phyloP scores from a whole-genome alignment of 345 rosid species.

The Iberis pinnata region DNA sequence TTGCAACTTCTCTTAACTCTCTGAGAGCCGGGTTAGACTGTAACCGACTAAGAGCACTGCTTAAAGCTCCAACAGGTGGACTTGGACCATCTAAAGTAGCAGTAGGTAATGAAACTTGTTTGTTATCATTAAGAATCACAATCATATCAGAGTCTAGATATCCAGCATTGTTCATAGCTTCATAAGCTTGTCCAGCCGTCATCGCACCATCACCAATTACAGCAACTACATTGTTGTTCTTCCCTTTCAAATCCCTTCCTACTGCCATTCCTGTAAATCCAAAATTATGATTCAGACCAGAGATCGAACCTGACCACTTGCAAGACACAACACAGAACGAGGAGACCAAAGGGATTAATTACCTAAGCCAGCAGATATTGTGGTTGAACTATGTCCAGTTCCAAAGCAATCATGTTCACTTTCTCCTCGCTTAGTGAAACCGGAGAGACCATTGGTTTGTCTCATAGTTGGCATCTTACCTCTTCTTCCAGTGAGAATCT shows the following conservation, averaged over 20 bases:
- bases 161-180: constrained; percentile 98
- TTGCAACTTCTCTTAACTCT: constrained; percentile 94
- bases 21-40: constrained; percentile 92
- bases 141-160: constrained; percentile 95
- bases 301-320: too few relatives aligned
- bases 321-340: neutral
- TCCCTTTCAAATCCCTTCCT: constrained; percentile 84
- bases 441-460: constrained; percentile 83
- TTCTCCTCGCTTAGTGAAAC: constrained; percentile 83
- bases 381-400: constrained; percentile 90
- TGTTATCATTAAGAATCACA: constrained; percentile 94
- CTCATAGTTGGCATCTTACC: constrained; percentile 82
- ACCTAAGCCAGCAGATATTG: constrained; percentile 94
- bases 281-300: neutral
- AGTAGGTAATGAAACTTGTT: constrained; percentile 93
- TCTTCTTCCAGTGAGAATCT: constrained; percentile 93
- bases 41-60: constrained; percentile 91
- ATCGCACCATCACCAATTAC: constrained; percentile 98
- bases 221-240: constrained; percentile 61
- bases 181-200: constrained; percentile 99
- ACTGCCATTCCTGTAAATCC: constrained; percentile 76
- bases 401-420: constrained; percentile 95
- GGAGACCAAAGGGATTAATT: constrained; percentile 8
- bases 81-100: constrained; percentile 88
- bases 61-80: constrained; percentile 96